These are phyloP conservation scores for Neonectria sp. DNA, from an alignment of 2,329 filamentous ascomycete species.

Conservation along the genomic window DNA sequence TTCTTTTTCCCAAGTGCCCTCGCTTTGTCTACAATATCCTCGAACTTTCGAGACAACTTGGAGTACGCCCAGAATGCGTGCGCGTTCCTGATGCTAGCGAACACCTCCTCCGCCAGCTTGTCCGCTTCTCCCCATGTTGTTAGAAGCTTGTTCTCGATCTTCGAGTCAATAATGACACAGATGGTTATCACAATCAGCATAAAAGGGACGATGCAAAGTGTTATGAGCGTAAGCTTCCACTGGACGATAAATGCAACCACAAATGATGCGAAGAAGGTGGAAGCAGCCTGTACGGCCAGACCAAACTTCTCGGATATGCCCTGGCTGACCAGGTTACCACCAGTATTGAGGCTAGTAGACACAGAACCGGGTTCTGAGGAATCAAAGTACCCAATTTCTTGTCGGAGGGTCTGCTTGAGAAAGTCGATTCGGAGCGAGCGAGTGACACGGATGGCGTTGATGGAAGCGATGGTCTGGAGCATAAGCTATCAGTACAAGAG, in stretches of 20 bases:
- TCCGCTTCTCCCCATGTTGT: conserved; percentile 50
- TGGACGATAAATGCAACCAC: conserved; percentile 56
- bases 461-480: no score
- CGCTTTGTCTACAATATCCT: conserved; percentile 54
- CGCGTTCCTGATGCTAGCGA: conserved; percentile 56
- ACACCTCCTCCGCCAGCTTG: conserved; percentile 53
- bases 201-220: conserved; percentile 48
- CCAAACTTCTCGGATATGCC: conserved; percentile 58
- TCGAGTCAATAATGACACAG: conserved; percentile 45
- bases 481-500: conserved; percentile 39
- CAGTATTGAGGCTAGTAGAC: conserved; percentile 54
- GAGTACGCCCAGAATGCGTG: conserved; percentile 58
- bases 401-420: conserved; percentile 59
- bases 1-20: conserved; percentile 55
- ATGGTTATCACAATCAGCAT: conserved; percentile 48
- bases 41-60: conserved; percentile 56
- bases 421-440: conserved; percentile 65
- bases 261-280: conserved; percentile 56
- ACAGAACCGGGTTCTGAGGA: conserved; percentile 42
- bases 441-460: conserved; percentile 37
- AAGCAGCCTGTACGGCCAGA: conserved; percentile 53
- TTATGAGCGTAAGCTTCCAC: conserved; percentile 60
- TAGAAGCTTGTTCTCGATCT: conserved; percentile 52
- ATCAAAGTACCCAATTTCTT: conserved; percentile 46
- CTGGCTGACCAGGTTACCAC: conserved; percentile 45